phyloP scores from a whole-genome alignment of 192 early-diverging fungal genomes.

The Umbelopsis sp. region DNA sequence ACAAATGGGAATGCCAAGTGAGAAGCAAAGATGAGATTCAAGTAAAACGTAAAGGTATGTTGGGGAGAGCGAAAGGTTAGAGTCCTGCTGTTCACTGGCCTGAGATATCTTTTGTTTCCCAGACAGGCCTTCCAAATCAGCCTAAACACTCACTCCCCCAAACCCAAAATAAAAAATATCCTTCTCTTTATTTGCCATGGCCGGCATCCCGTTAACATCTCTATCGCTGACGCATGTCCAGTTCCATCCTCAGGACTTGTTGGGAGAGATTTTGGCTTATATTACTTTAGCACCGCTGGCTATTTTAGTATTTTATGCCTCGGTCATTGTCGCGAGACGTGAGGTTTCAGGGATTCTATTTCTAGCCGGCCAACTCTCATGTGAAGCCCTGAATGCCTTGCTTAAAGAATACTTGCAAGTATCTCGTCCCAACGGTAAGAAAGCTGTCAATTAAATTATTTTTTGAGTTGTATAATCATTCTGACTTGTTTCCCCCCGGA shows the following conservation, averaged over 20 bases:
- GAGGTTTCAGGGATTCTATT: conserved; percentile 62
- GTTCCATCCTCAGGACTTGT: conserved; percentile 57
- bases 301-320: conserved; percentile 70
- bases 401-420: conserved; percentile 65
- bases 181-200: background rate
- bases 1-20: background rate
- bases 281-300: conserved; percentile 66
- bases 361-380: conserved; percentile 70
- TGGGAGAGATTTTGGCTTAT: conserved; percentile 65
- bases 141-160: background rate
- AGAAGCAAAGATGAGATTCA: conserved; percentile 4
- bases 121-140: conserved; percentile 1
- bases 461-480: background rate
- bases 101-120: conserved; percentile 3
- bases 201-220: conserved; percentile 43
- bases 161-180: background rate
- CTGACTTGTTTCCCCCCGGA: background rate
- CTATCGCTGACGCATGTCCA: conserved; percentile 75
- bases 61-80: background rate
- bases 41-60: background rate
- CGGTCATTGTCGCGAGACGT: conserved; percentile 60
- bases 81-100: background rate
- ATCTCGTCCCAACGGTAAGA: conserved; percentile 66
- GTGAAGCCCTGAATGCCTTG: conserved; percentile 65
- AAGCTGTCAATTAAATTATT: background rate